Percentiles rank a stretch among this genome's conserved stretches.
phyloP scores from a whole-genome alignment of 2,329 filamentous ascomycete species.

The Aureobasidium subglaciale region DNA sequence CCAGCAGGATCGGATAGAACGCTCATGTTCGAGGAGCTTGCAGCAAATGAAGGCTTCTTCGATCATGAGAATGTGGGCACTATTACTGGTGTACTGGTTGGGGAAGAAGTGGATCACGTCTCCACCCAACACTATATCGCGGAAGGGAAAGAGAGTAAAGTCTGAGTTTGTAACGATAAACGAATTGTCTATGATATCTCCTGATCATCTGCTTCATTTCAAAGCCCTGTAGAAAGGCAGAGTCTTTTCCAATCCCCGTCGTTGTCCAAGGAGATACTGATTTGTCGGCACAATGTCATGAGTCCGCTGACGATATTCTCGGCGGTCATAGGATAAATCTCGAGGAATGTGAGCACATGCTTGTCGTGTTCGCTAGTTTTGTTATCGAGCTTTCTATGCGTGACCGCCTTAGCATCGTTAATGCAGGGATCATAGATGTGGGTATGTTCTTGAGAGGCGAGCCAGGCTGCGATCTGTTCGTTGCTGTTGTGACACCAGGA shows the following conservation, averaged over 20 bases:
- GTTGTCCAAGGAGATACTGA: too few species aligned
- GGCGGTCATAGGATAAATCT: neutral
- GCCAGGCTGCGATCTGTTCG: neutral
- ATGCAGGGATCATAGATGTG: neutral
- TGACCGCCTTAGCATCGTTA: neutral
- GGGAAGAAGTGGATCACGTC: neutral
- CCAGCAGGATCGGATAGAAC: neutral
- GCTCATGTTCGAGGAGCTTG: conserved; percentile 1
- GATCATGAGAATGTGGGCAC: conserved; percentile 2
- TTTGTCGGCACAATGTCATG: too few species aligned
- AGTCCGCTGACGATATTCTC: too few species aligned
- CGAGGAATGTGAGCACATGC: neutral
- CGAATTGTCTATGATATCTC: too few species aligned
- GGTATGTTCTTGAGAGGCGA: neutral
- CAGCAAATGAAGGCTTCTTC: conserved; percentile 1
- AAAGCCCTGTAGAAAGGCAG: too few species aligned
- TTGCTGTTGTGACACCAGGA: neutral
- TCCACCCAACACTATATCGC: conserved; percentile 1
- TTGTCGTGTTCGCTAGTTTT: neutral
- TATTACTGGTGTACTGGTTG: neutral
- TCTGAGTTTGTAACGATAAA: too few species aligned
- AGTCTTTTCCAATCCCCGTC: too few species aligned
- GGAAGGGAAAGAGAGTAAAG: neutral
- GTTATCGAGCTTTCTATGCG: neutral
- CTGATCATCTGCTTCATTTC: too few species aligned